Base-by-base conservation (phyloP, 805 yeast genomes). In the Pichia deserticola region DNA sequence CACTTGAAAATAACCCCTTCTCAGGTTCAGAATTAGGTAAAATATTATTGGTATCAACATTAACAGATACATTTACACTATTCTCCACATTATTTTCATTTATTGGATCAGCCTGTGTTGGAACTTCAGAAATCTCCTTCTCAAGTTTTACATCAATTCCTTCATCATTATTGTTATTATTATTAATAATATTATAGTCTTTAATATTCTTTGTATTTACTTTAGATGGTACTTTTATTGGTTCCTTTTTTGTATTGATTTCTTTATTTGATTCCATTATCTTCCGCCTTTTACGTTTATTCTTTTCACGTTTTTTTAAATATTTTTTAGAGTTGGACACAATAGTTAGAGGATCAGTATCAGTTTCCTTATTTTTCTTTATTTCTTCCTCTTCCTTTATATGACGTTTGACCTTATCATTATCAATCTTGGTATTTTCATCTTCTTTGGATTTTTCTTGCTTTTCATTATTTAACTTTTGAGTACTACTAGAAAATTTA, bases 101-200 rank as follows among this genome's bases (percentile, higher is more conserved):
- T 33, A 36, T 49, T 5, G 46, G 53, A n/a, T 50, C 54, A 13
- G 51, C 51, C 40, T 47, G 41, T 44, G 51, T 42, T n/a, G 54
- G 49, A 34, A 47, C 15, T 49, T 44, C 40, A 42, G 45, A 27
- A 8, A 27, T 42, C 15, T 44, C 51, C 9, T 57, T n/a, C n/a
- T n/a, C n/a, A n/a, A n/a, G n/a, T n/a, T n/a, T n/a, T n/a, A n/a
- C n/a, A n/a, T n/a, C n/a, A n/a, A n/a, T n/a, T n/a, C n/a, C n/a
- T n/a, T n/a, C n/a, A n/a, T n/a, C n/a, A n/a, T n/a, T n/a, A n/a
- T n/a, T n/a, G n/a, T n/a, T n/a, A n/a, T n/a, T 37, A 10, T 35
- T 34, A 20, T 20, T 28, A 35, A 13, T 10, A 11, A 2, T 27
- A 35, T 32, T 38, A 5, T 12, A 20, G 4, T 25, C 30, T 7